Evolutionary conservation across 1,284 basidiomycete species (phyloP).

Genomic region (Boletus sp.): DNA sequence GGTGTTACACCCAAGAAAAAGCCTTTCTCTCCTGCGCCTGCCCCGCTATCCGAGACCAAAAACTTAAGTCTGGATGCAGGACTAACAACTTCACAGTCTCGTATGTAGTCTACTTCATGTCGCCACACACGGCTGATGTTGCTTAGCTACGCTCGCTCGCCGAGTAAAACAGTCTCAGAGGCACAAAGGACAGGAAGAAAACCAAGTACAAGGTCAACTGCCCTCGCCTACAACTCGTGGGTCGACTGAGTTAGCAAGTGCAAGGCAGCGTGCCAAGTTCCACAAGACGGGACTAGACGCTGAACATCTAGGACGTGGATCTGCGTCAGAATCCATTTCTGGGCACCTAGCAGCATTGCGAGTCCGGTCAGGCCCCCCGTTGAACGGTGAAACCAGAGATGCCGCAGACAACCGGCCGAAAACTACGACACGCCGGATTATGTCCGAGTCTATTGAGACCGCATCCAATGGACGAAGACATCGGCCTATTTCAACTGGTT

Average conservation of each 20-base stretch:
- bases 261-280: slow-evolving; percentile 17
- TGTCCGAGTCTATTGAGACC: slow-evolving; percentile 25
- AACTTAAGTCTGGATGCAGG: slow-evolving; percentile 27
- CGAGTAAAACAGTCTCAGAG: slow-evolving; percentile 19
- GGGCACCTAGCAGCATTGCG: slow-evolving; percentile 32
- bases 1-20: slow-evolving; percentile 36
- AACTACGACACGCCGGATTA: slow-evolving; percentile 21
- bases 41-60: slow-evolving; percentile 46
- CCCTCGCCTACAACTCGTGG: slow-evolving; percentile 10
- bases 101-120: slow-evolving; percentile 19
- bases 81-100: slow-evolving; percentile 26
- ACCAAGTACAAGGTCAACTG: background rate
- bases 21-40: slow-evolving; percentile 46
- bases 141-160: slow-evolving; percentile 22
- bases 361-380: slow-evolving; percentile 21
- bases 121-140: slow-evolving; percentile 5
- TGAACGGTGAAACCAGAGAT: background rate
- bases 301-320: slow-evolving; percentile 22
- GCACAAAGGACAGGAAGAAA: slow-evolving; percentile 18
- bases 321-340: slow-evolving; percentile 37
- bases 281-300: slow-evolving; percentile 11
- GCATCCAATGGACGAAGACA: slow-evolving; percentile 11
- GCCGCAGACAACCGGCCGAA: slow-evolving; percentile 7
- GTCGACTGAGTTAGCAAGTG: slow-evolving; percentile 6
- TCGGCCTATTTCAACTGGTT: slow-evolving; percentile 4